A percentile compares a stretch with the other conserved stretches of the same genome.
Evolutionary conservation across 768 basidiomycete genomes (phyloP).

Genomic region (Lentinula edodes): DNA sequence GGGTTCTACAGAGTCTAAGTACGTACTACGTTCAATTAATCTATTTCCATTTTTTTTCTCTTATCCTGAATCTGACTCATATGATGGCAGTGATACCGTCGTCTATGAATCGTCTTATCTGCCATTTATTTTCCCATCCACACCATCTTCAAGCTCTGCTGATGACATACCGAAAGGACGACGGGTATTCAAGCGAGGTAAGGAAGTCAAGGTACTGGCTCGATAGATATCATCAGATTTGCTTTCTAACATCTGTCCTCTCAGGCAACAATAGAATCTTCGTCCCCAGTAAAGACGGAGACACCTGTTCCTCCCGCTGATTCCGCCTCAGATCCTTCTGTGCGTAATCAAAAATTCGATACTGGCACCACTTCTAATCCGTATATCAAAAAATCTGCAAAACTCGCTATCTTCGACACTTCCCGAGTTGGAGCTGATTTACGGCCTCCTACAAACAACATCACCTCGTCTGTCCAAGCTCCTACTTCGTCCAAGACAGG

Average conservation of each 20-base stretch:
- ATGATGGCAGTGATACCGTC: conserved; percentile 20
- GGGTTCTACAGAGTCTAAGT: conserved; percentile 21
- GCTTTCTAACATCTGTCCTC: neutral
- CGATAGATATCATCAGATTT: neutral
- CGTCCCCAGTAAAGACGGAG: neutral
- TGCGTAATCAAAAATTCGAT: neutral
- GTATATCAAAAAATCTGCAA: conserved; percentile 24
- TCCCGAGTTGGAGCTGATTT: conserved; percentile 46
- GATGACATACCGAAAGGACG: conserved; percentile 36
- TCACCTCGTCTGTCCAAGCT: conserved; percentile 5
- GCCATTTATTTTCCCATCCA: conserved; percentile 54
- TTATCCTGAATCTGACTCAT: neutral
- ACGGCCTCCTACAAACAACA: conserved; percentile 18
- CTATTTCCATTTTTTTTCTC: neutral
- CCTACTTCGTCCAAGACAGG: conserved; percentile 9
- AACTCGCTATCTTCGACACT: conserved; percentile 40
- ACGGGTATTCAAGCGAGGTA: conserved; percentile 47
- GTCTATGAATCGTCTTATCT: conserved; percentile 60
- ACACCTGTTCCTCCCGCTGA: neutral
- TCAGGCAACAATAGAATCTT: neutral
- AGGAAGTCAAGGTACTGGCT: conserved; percentile 26
- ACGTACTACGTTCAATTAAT: conserved; percentile 5
- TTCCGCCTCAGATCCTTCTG: neutral
- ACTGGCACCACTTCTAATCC: conserved; percentile 4
- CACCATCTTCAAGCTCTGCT: conserved; percentile 16